phyloP scores from a whole-genome alignment of 495 filamentous ascomycete genomes.

The Cercophora scortea region DNA sequence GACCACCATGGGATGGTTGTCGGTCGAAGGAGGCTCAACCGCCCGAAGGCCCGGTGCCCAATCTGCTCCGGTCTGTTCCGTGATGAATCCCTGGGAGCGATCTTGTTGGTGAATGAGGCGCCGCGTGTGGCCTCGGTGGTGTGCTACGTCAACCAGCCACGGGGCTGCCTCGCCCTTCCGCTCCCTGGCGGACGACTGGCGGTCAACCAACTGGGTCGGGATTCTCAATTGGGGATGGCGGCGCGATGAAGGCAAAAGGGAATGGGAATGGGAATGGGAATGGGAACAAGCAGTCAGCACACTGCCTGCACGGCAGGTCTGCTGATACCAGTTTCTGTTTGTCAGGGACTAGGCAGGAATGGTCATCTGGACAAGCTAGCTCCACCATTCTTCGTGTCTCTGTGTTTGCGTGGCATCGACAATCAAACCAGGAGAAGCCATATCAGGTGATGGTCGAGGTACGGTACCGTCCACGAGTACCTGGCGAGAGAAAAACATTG shows the following conservation, averaged over 20 bases:
- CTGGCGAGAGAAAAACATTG: too few relatives aligned
- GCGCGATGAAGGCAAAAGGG: not conserved
- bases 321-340: slow-evolving; percentile 18
- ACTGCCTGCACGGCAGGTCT: slow-evolving; percentile 10
- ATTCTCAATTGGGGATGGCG: slow-evolving; percentile 8
- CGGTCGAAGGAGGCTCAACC: too few relatives aligned
- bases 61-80: too few relatives aligned
- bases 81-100: too few relatives aligned
- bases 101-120: not conserved
- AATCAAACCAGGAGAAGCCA: not conserved
- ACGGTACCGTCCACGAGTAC: too few relatives aligned
- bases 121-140: not conserved
- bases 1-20: too few relatives aligned
- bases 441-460: slow-evolving; percentile 8
- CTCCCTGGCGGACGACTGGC: slow-evolving; percentile 7
- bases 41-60: too few relatives aligned
- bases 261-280: too few relatives aligned
- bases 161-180: not conserved
- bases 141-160: not conserved
- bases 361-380: slow-evolving; percentile 16
- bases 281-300: slow-evolving; percentile 8
- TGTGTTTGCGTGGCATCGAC: slow-evolving; percentile 6
- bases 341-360: slow-evolving; percentile 11
- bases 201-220: slow-evolving; percentile 8
- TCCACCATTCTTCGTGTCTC: not conserved